These are phyloP conservation scores for Lecanosticta acicola DNA, from an alignment of 2,329 filamentous ascomycete species.

Conservation along the genomic window DNA sequence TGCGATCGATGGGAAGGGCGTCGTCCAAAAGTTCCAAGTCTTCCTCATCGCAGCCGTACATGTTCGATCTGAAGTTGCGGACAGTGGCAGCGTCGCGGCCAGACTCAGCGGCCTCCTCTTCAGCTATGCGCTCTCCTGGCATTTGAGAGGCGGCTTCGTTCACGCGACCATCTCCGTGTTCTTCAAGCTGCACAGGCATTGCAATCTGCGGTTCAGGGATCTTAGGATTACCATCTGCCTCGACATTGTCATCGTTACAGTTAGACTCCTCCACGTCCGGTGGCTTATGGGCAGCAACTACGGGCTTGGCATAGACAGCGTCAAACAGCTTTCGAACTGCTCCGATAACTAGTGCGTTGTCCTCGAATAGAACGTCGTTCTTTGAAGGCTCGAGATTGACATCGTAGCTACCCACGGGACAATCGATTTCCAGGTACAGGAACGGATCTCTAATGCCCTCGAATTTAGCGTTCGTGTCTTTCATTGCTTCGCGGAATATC, in stretches of 20 bases:
- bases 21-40: constrained; percentile 24
- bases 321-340: constrained; percentile 43
- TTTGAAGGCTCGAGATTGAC: constrained; percentile 67
- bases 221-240: neutral
- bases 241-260: neutral
- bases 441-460: constrained; percentile 50
- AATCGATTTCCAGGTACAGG: constrained; percentile 58
- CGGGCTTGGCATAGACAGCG: constrained; percentile 16
- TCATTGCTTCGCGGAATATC: constrained; percentile 50
- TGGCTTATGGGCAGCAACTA: no score
- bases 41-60: constrained; percentile 35
- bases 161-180: no score
- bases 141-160: no score
- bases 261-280: no score
- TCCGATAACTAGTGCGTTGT: constrained; percentile 46
- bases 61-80: constrained; percentile 25
- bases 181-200: no score
- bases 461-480: constrained; percentile 23
- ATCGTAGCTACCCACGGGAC: constrained; percentile 61
- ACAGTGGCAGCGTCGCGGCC: neutral
- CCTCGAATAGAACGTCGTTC: constrained; percentile 62
- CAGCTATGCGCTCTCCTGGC: no score
- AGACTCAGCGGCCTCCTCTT: neutral
- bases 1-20: constrained; percentile 14
- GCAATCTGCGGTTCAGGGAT: neutral